phyloP scores from a whole-genome alignment of 208 protist species.

The Trypanosoma brucei region DNA sequence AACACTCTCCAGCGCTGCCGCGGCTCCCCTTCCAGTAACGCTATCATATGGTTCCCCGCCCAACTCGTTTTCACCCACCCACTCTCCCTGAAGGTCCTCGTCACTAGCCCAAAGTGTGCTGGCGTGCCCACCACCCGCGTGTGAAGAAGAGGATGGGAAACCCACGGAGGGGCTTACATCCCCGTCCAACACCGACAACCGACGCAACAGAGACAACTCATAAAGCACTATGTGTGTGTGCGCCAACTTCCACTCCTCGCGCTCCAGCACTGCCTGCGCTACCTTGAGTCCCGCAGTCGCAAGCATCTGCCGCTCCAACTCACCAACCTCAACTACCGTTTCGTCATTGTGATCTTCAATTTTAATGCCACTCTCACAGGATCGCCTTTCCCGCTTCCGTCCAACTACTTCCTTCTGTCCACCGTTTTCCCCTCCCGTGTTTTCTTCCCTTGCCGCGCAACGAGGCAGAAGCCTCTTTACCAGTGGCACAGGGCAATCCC shows the following conservation, averaged over 20 bases:
- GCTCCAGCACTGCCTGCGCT: constrained; percentile 35
- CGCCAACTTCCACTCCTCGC: constrained; percentile 36
- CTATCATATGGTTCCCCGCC: constrained; percentile 6
- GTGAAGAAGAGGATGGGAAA: not conserved
- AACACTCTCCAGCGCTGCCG: constrained; percentile 20
- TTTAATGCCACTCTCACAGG: not conserved
- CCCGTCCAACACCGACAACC: constrained; percentile 9
- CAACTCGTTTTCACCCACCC: constrained; percentile 11
- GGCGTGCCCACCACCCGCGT: not conserved
- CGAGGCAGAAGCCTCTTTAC: constrained; percentile 22
- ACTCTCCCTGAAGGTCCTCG: constrained; percentile 20
- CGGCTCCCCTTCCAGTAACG: not conserved
- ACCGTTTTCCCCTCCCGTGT: not conserved
- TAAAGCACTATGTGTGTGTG: constrained; percentile 59
- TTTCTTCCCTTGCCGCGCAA: not conserved
- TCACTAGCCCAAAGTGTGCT: constrained; percentile 15
- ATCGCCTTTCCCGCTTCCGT: constrained; percentile 10
- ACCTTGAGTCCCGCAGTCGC: constrained; percentile 20
- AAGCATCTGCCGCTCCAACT: constrained; percentile 5
- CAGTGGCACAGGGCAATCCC: constrained; percentile 63
- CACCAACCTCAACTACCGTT: constrained; percentile 2
- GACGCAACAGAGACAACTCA: constrained; percentile 44
- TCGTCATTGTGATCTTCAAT: not conserved
- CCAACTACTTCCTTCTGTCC: not conserved
- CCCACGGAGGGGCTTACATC: not conserved